Evolutionary conservation across 2,329 filamentous ascomycete genomes (phyloP), one percentile per base, ranked within the genome.

Genomic region (Arthrobotrys sphaeroides): DNA sequence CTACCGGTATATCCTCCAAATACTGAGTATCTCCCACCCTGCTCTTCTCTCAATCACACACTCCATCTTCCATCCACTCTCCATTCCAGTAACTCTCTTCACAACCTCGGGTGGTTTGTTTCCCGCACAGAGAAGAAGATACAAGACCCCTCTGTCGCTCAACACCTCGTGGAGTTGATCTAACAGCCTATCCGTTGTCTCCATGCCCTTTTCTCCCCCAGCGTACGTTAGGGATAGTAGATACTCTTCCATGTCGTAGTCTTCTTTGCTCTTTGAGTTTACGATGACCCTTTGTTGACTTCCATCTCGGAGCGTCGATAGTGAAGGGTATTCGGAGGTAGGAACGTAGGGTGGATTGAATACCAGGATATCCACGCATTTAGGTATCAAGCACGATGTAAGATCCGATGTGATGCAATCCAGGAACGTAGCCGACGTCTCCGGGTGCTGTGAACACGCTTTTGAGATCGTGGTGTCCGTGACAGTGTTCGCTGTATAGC

Each of bases 321-420:
- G 82, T 22, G 83, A 81, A 0, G 94, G 94, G 73, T 96, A 83
- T 42, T 89, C 87, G 24, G 90, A 87, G 1, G 94, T 96, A 1
- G 95, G 95, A 12, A 99, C 95, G 81, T 99, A 99, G 0, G 95
- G 95, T 62, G 95, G 95, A 81, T 99, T 99, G 86, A 98, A 99
- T 26, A 99, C 87, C 77, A 99, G 86, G 9, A 99, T 87, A 81
- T 99, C 95, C 3, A 96, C 87, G 40, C 83, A 83, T 1, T 85
- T 84, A 0, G 84, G 81, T 5, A 87, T 86, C 42, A 96, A 83
- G 0, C 90, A 84, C 1, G 86, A 82, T 3, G 87, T 85, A 0
- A 99, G 85, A 81, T 98, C 92, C 1, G 88, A 90, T 72, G 89
- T 89, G 24, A 90, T 81, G 16, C 90, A 87, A 42, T 89, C 90